Evolutionary conservation across 345 rosid genomes (phyloP).

Genomic region (Luvunga scandens): DNA sequence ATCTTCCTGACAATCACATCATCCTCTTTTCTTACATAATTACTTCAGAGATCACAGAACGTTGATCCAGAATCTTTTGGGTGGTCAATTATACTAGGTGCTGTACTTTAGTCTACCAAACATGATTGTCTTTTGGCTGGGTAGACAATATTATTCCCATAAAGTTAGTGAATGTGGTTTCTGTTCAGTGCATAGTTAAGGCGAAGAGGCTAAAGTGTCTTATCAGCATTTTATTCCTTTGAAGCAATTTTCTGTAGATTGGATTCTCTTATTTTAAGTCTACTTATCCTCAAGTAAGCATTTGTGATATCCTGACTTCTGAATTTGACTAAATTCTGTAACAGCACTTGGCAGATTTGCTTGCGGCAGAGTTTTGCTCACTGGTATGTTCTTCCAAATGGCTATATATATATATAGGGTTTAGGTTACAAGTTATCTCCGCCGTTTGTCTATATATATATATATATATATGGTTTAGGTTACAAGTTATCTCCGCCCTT

Average conservation of each 20-base stretch:
- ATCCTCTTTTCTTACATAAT: neutral
- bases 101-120: neutral
- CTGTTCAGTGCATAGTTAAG: neutral
- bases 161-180: neutral
- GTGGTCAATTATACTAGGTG: neutral
- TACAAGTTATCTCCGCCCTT: conserved; percentile 13
- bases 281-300: conserved; percentile 8
- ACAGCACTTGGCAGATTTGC: conserved; percentile 91
- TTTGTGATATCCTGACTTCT: conserved; percentile 24
- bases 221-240: neutral
- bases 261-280: conserved; percentile 4
- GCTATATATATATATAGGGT: neutral
- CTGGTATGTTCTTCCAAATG: conserved; percentile 52
- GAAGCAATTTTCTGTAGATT: neutral
- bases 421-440: conserved; percentile 11
- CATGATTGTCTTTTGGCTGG: neutral
- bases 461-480: neutral
- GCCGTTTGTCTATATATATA: neutral
- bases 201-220: neutral
- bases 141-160: neutral
- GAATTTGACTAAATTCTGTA: conserved; percentile 24
- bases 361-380: conserved; percentile 57
- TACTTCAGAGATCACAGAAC: neutral
- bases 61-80: neutral
- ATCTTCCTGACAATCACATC: neutral